A percentile compares a stretch with the other conserved stretches of the same genome.
Conservation (phyloP, 2,329 filamentous ascomycete genomes). For the Trichophyton benhamiae region DNA sequence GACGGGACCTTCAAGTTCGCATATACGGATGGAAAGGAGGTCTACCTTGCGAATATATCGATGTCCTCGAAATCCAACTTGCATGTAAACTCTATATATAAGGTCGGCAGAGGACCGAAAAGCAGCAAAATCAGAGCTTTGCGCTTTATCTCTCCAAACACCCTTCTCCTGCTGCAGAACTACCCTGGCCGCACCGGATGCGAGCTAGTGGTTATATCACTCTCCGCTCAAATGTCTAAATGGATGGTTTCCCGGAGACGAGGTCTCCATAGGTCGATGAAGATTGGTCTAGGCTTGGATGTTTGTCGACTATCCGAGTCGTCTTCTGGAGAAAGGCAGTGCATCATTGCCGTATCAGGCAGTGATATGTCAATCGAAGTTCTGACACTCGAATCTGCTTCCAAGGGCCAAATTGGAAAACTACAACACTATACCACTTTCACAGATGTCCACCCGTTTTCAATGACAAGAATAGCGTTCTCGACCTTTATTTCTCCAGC, state of each 20-base stretch:
- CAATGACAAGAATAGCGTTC: constrained; percentile 46
- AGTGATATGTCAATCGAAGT: constrained; percentile 68
- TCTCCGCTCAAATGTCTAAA: constrained; percentile 19
- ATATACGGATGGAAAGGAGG: constrained; percentile 65
- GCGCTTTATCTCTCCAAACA: constrained; percentile 43
- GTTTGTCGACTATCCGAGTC: constrained; percentile 54
- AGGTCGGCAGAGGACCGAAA: constrained; percentile 11
- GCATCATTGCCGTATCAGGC: constrained; percentile 66
- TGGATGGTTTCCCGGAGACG: constrained; percentile 40
- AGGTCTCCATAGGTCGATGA: constrained; percentile 54
- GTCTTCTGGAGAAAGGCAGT: constrained; percentile 55
- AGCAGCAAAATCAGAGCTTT: constrained; percentile 43
- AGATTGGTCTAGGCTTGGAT: constrained; percentile 65
- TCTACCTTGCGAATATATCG: constrained; percentile 54
- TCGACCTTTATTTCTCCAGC: constrained; percentile 41
- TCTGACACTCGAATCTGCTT: constrained; percentile 60
- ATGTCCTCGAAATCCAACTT: constrained; percentile 35
- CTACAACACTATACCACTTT: constrained; percentile 42
- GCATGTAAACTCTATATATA: constrained; percentile 18
- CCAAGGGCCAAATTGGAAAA: constrained; percentile 32
- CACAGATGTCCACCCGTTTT: constrained; percentile 43
- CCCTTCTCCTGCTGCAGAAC: constrained; percentile 46
- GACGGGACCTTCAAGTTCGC: constrained; percentile 52
- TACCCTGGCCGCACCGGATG: constrained; percentile 42
- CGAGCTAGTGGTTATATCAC: constrained; percentile 40